Evolutionary conservation across 2,329 filamentous ascomycete genomes (phyloP).

Genomic region (Paecilomyces niveus): DNA sequence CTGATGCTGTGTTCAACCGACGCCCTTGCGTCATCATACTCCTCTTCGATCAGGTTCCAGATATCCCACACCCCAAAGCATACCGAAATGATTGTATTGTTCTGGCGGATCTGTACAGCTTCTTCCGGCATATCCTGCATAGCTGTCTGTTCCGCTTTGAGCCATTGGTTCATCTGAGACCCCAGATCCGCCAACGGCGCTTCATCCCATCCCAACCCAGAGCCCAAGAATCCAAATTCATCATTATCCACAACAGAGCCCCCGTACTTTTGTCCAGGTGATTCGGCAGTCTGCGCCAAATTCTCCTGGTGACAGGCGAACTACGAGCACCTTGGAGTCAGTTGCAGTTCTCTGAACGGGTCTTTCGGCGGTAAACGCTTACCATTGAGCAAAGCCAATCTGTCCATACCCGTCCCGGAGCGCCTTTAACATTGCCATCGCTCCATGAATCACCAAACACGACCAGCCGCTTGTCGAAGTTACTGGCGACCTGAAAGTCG

Average conservation of each 20-base stretch:
- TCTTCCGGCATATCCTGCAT: constrained; percentile 14
- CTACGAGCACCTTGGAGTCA: constrained; percentile 12
- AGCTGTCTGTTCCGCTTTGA: constrained; percentile 22
- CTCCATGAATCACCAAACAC: constrained; percentile 36
- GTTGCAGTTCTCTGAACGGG: not conserved
- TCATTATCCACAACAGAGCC: constrained; percentile 28
- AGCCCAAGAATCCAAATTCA: constrained; percentile 17
- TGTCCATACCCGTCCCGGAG: constrained; percentile 24
- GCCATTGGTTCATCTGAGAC: constrained; percentile 29
- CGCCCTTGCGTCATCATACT: constrained; percentile 16
- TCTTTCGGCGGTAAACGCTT: constrained; percentile 5
- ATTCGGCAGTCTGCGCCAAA: constrained; percentile 22
- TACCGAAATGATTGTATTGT: constrained; percentile 27
- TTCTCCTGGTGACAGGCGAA: constrained; percentile 28
- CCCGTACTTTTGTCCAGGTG: constrained; percentile 16
- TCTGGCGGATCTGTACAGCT: constrained; percentile 16
- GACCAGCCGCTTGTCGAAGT: constrained; percentile 24
- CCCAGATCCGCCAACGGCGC: constrained; percentile 27
- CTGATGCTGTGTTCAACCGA: constrained; percentile 24
- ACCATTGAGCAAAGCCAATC: constrained; percentile 31
- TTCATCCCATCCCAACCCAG: constrained; percentile 14
- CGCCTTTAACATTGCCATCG: constrained; percentile 22
- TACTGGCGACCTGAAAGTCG: constrained; percentile 12
- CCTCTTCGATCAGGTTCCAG: constrained; percentile 25
- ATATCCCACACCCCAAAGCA: constrained; percentile 35